A percentile compares a stretch with the other conserved stretches of the same genome.
Conservation (phyloP, 306 rosid genomes). For the Corylus avellana region DNA sequence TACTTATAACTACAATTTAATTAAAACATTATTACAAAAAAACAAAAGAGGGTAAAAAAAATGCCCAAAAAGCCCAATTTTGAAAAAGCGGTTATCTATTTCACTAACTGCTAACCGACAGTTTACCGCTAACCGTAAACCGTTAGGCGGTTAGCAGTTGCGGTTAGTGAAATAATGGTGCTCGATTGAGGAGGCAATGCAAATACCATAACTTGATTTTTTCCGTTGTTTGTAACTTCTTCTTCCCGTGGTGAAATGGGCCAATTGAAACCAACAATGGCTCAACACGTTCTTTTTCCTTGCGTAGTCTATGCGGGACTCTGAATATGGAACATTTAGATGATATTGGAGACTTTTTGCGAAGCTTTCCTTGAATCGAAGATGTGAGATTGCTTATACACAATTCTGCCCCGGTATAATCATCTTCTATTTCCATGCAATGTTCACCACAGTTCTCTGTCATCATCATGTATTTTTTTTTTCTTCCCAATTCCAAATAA, state of each 20-base stretch:
- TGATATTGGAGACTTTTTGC: background rate
- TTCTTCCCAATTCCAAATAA: too few species aligned
- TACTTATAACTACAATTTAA: too few species aligned
- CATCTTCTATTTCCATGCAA: background rate
- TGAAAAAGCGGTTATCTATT: too few species aligned
- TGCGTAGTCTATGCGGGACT: background rate
- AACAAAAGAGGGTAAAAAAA: too few species aligned
- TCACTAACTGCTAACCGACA: too few species aligned
- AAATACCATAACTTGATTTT: background rate
- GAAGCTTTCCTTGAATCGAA: background rate
- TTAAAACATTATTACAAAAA: too few species aligned
- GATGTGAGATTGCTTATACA: background rate
- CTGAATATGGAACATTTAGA: background rate
- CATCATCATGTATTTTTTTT: background rate
- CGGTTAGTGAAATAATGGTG: background rate
- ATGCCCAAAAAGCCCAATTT: too few species aligned
- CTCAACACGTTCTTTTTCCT: background rate
- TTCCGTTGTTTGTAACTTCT: background rate
- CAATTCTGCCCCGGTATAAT: background rate
- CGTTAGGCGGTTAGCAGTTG: too few species aligned
- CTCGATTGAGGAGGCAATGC: background rate
- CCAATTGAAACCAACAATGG: background rate
- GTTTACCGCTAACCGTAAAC: too few species aligned
- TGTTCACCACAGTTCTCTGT: background rate
- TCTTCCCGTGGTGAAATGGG: background rate